These are phyloP conservation scores for Phaeotremella skinneri DNA, from an alignment of 768 basidiomycete genomes.

Conservation along the genomic window DNA sequence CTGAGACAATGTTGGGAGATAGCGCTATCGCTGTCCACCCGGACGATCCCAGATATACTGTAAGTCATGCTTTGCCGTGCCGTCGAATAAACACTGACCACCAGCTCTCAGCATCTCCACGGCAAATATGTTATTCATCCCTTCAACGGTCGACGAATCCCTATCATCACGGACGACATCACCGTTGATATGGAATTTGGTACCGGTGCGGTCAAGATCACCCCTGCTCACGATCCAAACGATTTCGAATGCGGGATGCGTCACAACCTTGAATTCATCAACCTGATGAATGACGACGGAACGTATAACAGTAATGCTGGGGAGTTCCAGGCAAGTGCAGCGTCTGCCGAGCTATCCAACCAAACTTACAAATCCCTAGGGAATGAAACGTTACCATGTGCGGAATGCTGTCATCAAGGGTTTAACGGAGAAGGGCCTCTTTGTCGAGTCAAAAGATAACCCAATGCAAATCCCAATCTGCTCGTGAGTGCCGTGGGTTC, in stretches of 20 bases:
- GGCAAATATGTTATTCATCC: conserved; percentile 89
- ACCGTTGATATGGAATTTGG: conserved; percentile 91
- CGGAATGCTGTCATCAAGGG: conserved; percentile 76
- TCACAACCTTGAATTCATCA: conserved; percentile 87
- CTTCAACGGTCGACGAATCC: conserved; percentile 78
- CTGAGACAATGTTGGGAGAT: conserved; percentile 98
- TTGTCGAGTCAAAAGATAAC: conserved; percentile 89
- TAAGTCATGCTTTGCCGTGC: conserved; percentile 33
- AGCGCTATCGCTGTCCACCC: conserved; percentile 96
- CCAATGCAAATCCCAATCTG: conserved; percentile 96
- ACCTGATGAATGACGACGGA: conserved; percentile 92
- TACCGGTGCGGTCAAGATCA: conserved; percentile 98
- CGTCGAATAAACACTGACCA: not conserved
- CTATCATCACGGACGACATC: conserved; percentile 81
- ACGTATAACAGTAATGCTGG: conserved; percentile 91
- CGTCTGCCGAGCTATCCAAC: conserved; percentile 4
- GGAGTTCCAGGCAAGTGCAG: conserved; percentile 61
- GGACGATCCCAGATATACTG: conserved; percentile 82
- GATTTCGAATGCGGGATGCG: conserved; percentile 91
- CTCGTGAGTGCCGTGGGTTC: conserved; percentile 57
- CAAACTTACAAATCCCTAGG: too few species aligned
- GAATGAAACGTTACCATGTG: conserved; percentile 98
- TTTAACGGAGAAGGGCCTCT: conserved; percentile 79
- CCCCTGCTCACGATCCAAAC: conserved; percentile 94
- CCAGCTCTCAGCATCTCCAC: conserved; percentile 67